phyloP scores from a whole-genome alignment of 805 yeast species.

The Wickerhamomyces ciferrii region DNA sequence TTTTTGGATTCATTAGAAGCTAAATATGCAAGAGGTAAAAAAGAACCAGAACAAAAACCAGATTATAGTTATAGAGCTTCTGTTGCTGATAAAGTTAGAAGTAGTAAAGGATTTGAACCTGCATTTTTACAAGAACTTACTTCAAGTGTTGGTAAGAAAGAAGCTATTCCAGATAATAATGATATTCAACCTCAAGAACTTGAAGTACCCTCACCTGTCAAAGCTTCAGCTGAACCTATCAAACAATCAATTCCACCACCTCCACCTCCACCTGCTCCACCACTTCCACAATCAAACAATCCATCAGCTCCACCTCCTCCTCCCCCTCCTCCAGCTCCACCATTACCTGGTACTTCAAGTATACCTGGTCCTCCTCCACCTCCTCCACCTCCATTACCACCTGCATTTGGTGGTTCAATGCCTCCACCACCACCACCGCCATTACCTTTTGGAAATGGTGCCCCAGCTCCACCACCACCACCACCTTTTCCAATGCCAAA shows the following conservation, averaged over 20 bases:
- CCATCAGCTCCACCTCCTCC: constrained; percentile 20
- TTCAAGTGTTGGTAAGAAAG: constrained; percentile 39
- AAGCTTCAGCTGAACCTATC: not conserved
- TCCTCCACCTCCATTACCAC: constrained; percentile 26
- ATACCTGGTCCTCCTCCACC: constrained; percentile 28
- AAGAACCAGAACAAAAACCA: constrained; percentile 18
- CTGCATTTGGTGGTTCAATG: constrained; percentile 8
- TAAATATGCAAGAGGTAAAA: constrained; percentile 41
- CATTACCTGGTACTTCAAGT: constrained; percentile 10
- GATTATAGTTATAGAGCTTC: constrained; percentile 15
- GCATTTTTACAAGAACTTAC: constrained; percentile 49
- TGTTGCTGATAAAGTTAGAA: constrained; percentile 24
- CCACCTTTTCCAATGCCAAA: constrained; percentile 16
- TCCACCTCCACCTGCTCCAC: constrained; percentile 22
- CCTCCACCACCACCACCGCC: constrained; percentile 25
- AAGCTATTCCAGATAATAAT: constrained; percentile 8
- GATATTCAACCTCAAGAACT: not conserved
- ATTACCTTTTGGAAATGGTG: constrained; percentile 3
- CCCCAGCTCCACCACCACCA: constrained; percentile 25
- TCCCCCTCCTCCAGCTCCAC: constrained; percentile 18
- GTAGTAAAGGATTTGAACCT: constrained; percentile 35
- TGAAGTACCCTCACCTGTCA: not conserved
- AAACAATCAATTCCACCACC: constrained; percentile 23
- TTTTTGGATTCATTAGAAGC: constrained; percentile 32
- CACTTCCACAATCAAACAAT: constrained; percentile 5